A percentile compares a stretch with the other conserved stretches of the same genome.
phyloP scores from a whole-genome alignment of 495 filamentous ascomycete species.

The Sporormia fimetaria region DNA sequence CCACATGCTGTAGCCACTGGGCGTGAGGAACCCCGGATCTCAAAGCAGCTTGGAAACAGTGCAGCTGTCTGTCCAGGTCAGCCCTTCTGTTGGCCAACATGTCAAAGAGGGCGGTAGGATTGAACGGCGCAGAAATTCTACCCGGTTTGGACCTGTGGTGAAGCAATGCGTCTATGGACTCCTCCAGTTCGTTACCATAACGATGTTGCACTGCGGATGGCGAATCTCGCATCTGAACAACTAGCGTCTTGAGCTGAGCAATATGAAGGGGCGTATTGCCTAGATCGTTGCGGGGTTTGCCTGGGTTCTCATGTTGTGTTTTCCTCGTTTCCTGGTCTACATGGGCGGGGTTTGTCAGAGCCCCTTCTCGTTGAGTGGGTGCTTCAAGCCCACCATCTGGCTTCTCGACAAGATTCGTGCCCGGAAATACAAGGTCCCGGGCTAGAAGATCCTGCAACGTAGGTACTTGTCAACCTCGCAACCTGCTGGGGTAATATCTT shows the following conservation, averaged over 20 bases:
- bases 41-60: conserved; percentile 26
- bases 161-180: conserved; percentile 9
- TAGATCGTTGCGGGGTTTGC: too few species aligned
- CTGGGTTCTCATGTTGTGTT: too few species aligned
- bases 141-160: neutral
- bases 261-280: neutral
- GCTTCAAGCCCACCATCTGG: too few species aligned
- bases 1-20: conserved; percentile 39
- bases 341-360: too few species aligned
- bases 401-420: too few species aligned
- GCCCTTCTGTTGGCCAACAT: neutral
- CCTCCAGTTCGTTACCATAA: conserved; percentile 7
- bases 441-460: too few species aligned
- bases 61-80: conserved; percentile 7
- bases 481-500: too few species aligned
- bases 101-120: neutral
- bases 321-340: too few species aligned
- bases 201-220: neutral
- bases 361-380: too few species aligned
- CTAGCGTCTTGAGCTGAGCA: neutral
- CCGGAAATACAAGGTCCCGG: too few species aligned
- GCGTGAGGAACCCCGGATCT: conserved; percentile 27
- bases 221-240: neutral
- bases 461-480: too few species aligned
- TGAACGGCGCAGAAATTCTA: neutral